These are phyloP conservation scores for Tulasnella sp. DNA, from an alignment of 768 basidiomycete species.

Conservation along the genomic window DNA sequence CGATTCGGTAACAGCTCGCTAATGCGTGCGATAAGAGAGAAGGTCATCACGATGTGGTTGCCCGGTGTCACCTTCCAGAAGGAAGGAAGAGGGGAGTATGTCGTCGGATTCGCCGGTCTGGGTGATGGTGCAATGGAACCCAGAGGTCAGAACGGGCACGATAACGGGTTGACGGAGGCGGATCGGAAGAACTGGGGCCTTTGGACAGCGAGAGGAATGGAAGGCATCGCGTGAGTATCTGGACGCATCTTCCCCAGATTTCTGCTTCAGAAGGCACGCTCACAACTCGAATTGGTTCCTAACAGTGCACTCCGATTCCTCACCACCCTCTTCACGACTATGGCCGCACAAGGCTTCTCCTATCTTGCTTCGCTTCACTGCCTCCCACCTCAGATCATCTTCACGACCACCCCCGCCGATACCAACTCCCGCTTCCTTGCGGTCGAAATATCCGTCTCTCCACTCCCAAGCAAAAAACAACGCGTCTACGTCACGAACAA, in stretches of 20 bases:
- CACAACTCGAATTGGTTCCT: background rate
- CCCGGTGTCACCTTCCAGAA: slow-evolving; percentile 13
- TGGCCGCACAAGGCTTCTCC: slow-evolving; percentile 13
- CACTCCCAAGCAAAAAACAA: slow-evolving; percentile 11
- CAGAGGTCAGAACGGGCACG: background rate
- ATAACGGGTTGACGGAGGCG: slow-evolving; percentile 8
- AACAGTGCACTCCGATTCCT: slow-evolving; percentile 11
- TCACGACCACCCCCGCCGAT: slow-evolving; percentile 13
- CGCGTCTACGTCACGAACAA: slow-evolving; percentile 6
- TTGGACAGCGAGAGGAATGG: slow-evolving; percentile 14
- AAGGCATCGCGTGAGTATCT: slow-evolving; percentile 15
- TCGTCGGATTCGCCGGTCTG: slow-evolving; percentile 12
- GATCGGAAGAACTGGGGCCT: slow-evolving; percentile 15
- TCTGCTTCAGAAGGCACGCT: background rate
- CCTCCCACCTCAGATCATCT: slow-evolving; percentile 14
- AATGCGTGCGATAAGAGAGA: slow-evolving; percentile 14
- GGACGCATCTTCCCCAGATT: background rate
- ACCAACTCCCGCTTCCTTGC: slow-evolving; percentile 10
- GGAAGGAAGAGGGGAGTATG: slow-evolving; percentile 15
- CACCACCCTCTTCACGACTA: slow-evolving; percentile 11
- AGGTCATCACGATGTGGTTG: slow-evolving; percentile 15
- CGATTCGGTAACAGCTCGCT: slow-evolving; percentile 1
- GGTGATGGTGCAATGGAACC: slow-evolving; percentile 6
- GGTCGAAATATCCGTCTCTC: slow-evolving; percentile 3
- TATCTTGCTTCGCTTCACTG: slow-evolving; percentile 13